A percentile compares a stretch with the other conserved stretches of the same genome.
Evolutionary conservation across 1,284 basidiomycete species (phyloP).

Genomic region (Chalciporus sp.): DNA sequence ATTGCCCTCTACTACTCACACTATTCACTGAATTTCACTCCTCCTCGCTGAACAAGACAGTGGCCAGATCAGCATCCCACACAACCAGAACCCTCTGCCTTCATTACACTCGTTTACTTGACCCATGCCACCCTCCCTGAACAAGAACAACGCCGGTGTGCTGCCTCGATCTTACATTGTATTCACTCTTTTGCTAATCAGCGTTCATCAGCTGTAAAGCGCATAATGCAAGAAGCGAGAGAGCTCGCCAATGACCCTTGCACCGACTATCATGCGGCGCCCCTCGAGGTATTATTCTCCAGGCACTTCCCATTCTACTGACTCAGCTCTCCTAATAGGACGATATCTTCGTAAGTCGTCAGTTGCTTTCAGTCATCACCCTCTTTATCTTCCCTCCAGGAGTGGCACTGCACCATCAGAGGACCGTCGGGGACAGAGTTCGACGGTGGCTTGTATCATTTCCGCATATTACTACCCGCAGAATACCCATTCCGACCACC

Average conservation of each 20-base stretch:
- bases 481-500: slow-evolving; percentile 96
- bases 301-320: slow-evolving; percentile 2
- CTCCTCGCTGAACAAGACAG: slow-evolving; percentile 4
- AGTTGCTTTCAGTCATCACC: slow-evolving; percentile 10
- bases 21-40: no score
- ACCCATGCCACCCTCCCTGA: slow-evolving; percentile 43
- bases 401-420: slow-evolving; percentile 97
- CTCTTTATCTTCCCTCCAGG: slow-evolving; percentile 50
- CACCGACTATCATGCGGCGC: slow-evolving; percentile 83
- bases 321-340: slow-evolving; percentile 48
- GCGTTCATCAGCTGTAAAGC: slow-evolving; percentile 70
- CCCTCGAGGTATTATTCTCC: slow-evolving; percentile 69
- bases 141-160: slow-evolving; percentile 85
- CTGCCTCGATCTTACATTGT: slow-evolving; percentile 2
- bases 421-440: slow-evolving; percentile 88
- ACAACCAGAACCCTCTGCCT: neutral
- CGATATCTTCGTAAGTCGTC: slow-evolving; percentile 71
- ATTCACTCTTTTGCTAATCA: neutral
- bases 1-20: no score
- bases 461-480: slow-evolving; percentile 87
- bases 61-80: neutral
- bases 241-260: slow-evolving; percentile 84
- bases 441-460: slow-evolving; percentile 90
- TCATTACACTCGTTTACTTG: neutral
- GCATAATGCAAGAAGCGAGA: slow-evolving; percentile 94